Conservation (phyloP, 2,329 filamentous ascomycete species). For the Ophiosphaerella narmari region DNA sequence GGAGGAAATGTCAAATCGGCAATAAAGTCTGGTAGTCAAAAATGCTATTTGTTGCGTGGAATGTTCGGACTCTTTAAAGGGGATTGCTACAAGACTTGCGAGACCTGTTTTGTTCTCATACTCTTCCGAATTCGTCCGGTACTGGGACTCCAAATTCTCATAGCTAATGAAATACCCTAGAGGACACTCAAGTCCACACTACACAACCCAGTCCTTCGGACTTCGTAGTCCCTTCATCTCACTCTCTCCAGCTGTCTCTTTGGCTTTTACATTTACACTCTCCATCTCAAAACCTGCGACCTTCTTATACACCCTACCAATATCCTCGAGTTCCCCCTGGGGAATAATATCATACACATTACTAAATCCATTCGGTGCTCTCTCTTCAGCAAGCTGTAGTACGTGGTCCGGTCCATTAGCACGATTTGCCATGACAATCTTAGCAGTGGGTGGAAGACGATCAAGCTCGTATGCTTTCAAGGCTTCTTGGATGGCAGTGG, state of each 20-base stretch:
- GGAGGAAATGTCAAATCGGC: no score
- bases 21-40: no score
- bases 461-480: constrained; percentile 47
- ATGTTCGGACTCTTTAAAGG: no score
- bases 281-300: constrained; percentile 55
- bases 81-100: no score
- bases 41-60: no score
- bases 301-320: constrained; percentile 45
- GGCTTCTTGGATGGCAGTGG: constrained; percentile 32
- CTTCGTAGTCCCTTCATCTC: constrained; percentile 21
- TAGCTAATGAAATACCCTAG: no score
- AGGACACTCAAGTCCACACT: no score
- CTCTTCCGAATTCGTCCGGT: no score
- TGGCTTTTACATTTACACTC: constrained; percentile 49
- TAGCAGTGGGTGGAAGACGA: constrained; percentile 50
- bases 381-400: constrained; percentile 51
- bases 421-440: constrained; percentile 54
- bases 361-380: constrained; percentile 47
- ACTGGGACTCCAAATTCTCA: no score
- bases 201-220: constrained; percentile 27
- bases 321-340: constrained; percentile 47
- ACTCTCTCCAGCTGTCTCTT: constrained; percentile 37
- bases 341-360: constrained; percentile 50
- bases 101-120: no score
- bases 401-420: constrained; percentile 55